phyloP scores from a whole-genome alignment of 202 grass and related monocot genomes.

The Musa balbisiana region DNA sequence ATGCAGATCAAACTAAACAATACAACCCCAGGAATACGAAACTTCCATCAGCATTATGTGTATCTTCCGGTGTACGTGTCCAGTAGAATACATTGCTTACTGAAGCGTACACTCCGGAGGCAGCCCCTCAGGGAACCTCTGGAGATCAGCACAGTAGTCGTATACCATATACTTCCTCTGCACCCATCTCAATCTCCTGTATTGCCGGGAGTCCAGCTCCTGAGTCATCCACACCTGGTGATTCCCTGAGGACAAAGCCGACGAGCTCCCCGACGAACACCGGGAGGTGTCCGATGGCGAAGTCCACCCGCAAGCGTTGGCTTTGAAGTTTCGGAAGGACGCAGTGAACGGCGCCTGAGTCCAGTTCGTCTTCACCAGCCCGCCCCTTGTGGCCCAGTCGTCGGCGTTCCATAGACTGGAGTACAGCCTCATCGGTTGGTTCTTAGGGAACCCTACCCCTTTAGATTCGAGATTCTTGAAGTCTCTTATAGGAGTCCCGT shows the following conservation, averaged over 20 bases:
- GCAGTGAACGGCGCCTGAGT: conserved; percentile 14
- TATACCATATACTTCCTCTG: conserved; percentile 17
- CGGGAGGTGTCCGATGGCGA: neutral
- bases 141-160: neutral
- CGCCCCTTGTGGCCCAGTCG: conserved; percentile 21
- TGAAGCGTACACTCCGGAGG: neutral
- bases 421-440: conserved; percentile 2
- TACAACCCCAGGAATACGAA: no score
- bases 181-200: conserved; percentile 8
- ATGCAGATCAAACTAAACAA: no score
- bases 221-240: neutral
- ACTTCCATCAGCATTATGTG: no score
- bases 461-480: conserved; percentile 7
- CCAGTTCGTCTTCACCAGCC: conserved; percentile 17
- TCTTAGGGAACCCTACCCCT: conserved; percentile 6
- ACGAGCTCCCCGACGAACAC: no score
- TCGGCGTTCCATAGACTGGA: conserved; percentile 21
- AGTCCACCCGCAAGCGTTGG: neutral
- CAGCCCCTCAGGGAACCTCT: neutral
- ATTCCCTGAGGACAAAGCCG: no score
- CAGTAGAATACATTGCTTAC: no score
- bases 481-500: conserved; percentile 7
- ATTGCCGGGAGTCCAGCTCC: conserved; percentile 3
- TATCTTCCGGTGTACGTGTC: no score
- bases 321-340: conserved; percentile 5